phyloP scores from a whole-genome alignment of 1,284 basidiomycete species.

The Phaffia rhodozyma region DNA sequence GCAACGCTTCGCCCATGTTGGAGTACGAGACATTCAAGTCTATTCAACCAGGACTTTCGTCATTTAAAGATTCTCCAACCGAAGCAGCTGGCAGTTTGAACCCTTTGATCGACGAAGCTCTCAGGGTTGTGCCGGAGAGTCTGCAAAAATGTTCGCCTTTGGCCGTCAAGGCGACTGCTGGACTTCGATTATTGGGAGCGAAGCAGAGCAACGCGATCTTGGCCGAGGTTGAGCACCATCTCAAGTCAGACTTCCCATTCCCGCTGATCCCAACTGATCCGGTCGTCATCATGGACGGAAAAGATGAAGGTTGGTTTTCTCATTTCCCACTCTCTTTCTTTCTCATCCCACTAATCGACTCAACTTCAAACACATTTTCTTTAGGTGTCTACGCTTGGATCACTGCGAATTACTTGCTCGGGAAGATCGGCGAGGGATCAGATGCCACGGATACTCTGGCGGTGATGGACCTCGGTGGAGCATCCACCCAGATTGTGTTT shows the following conservation, averaged over 20 bases:
- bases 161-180: slow-evolving; percentile 91
- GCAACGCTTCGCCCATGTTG: slow-evolving; percentile 60
- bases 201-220: slow-evolving; percentile 62
- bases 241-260: slow-evolving; percentile 64
- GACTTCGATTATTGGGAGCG: slow-evolving; percentile 62
- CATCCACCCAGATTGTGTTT: slow-evolving; percentile 96
- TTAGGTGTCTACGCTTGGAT: slow-evolving; percentile 85
- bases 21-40: slow-evolving; percentile 90
- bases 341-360: not conserved
- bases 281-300: slow-evolving; percentile 88
- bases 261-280: slow-evolving; percentile 46
- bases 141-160: slow-evolving; percentile 71
- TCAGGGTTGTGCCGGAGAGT: slow-evolving; percentile 57
- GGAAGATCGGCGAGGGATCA: slow-evolving; percentile 50
- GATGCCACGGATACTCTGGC: slow-evolving; percentile 57
- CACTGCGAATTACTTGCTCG: slow-evolving; percentile 85
- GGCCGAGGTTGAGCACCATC: slow-evolving; percentile 53
- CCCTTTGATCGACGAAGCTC: slow-evolving; percentile 65
- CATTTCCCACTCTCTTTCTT: not conserved
- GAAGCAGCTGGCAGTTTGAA: slow-evolving; percentile 73
- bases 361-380: not conserved
- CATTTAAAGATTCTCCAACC: slow-evolving; percentile 46
- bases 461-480: slow-evolving; percentile 91
- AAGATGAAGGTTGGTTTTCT: slow-evolving; percentile 61
- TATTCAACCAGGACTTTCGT: slow-evolving; percentile 69